Evolutionary conservation across 257 asterid species (phyloP).

Genomic region (Phtheirospermum japonicum): DNA sequence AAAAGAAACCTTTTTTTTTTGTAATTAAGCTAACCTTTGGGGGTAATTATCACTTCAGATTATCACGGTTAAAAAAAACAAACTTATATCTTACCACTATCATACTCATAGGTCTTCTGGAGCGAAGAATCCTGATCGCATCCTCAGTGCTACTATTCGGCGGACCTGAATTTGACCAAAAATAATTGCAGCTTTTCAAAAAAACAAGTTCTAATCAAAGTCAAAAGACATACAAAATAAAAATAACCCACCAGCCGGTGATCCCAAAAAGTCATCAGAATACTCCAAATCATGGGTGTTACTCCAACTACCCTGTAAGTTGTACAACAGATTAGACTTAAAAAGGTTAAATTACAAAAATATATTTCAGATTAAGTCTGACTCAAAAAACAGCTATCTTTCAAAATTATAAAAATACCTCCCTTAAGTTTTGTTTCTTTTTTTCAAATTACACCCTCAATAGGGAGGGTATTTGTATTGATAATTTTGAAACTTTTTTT

Average conservation of each 20-base stretch:
- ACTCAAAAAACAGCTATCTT: too few species aligned
- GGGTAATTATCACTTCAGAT: too few species aligned
- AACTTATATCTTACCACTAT: slow-evolving; percentile 47
- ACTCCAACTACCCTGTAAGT: slow-evolving; percentile 58
- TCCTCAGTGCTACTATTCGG: slow-evolving; percentile 64
- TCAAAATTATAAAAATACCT: background rate
- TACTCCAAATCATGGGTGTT: slow-evolving; percentile 41
- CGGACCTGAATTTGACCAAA: slow-evolving; percentile 33
- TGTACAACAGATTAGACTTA: background rate
- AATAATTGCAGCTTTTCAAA: slow-evolving; percentile 2
- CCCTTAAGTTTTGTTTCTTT: background rate
- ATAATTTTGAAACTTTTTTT: background rate
- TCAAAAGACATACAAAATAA: background rate
- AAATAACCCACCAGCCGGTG: slow-evolving; percentile 40
- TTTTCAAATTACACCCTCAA: background rate
- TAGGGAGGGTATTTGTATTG: background rate
- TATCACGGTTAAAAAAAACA: too few species aligned
- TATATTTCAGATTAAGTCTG: too few species aligned
- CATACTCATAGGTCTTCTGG: slow-evolving; percentile 67
- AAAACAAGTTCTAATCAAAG: background rate
- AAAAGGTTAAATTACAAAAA: too few species aligned
- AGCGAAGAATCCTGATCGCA: slow-evolving; percentile 70
- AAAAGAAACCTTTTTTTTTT: background rate
- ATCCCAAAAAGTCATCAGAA: slow-evolving; percentile 42
- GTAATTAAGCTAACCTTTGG: background rate